Evolutionary conservation across 164 flowering plant genomes (phyloP), one percentile per base, ranked within the genome.

Genomic region (Macadamia integrifolia): DNA sequence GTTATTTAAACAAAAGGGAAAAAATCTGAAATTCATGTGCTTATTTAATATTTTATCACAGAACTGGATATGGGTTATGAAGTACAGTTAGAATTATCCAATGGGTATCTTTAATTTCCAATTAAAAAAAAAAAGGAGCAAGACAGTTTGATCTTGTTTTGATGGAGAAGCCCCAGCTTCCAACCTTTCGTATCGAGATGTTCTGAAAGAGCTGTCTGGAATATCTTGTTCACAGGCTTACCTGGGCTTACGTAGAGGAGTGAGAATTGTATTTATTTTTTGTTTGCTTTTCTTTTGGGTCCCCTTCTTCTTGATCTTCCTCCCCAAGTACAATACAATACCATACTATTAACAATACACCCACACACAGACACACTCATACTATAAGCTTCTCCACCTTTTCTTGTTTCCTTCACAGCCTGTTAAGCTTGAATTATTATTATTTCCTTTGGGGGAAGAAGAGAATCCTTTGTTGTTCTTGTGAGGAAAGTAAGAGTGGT

Each of bases 191-290:
- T 68, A 73, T 76, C 66, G 67, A 71, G 68, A 65, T 69, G 71
- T 75, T 68, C 73, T 72, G 58, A 46, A 46, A 46, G 50, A 46
- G 50, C 50, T 46, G 50, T 46, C 82, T 77, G 82, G 86, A 83
- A 83, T 83, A 83, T 80, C 80, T 80, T 76, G 77, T 77, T 81
- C 84, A 68, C 78, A 67, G 81, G 70, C 82, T 70, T 73, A 69
- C 74, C 65, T 48, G 65, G 56, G 73, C 78, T 74, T 77, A 57
- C 67, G 71, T 71, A 76, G 64, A 53, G 77, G 71, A 75, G 73
- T 69, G 66, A 71, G 78, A 68, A 75, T 72, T 80, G 77, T 72
- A 70, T 73, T 65, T 71, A 57, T 60, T 72, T 55, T 68, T 68
- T 68, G 72, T 76, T 53, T 53, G 1, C 0, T 53, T 59, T 53